These are phyloP conservation scores for Parietichytrium sp. DNA, from an alignment of 108 stramenopile genomes.

Conservation along the genomic window DNA sequence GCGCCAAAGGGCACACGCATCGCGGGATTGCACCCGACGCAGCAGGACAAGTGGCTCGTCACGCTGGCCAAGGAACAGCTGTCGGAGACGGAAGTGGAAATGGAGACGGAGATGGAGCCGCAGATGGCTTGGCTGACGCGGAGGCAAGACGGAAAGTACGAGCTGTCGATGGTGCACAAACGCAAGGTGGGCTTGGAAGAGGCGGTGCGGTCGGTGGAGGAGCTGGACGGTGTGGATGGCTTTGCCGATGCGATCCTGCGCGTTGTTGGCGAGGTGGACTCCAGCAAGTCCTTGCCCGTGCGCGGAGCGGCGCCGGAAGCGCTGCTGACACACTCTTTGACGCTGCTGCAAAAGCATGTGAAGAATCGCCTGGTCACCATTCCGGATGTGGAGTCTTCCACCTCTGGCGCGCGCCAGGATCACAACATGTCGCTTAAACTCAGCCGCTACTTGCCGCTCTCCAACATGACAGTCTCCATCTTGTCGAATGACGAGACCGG, in stretches of 20 bases:
- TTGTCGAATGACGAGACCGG: not conserved
- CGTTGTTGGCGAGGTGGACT: not conserved
- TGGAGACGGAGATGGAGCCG: not conserved
- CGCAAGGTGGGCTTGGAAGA: not conserved
- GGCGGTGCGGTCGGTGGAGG: not conserved
- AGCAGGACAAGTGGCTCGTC: not conserved
- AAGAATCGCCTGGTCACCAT: not conserved
- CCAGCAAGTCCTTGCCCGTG: not conserved
- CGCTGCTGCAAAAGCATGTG: not conserved
- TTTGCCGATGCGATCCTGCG: not conserved
- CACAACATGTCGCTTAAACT: not conserved
- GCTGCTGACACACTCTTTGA: not conserved
- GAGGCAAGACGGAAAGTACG: not conserved
- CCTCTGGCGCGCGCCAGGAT: not conserved
- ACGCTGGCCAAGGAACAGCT: too few species aligned
- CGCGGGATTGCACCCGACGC: not conserved
- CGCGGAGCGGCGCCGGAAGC: not conserved
- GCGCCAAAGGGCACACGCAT: not conserved
- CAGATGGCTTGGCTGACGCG: too few species aligned
- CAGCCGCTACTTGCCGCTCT: too few species aligned
- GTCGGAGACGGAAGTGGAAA: not conserved
- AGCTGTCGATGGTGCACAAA: not conserved
- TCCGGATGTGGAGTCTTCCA: not conserved
- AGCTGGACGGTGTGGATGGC: slow-evolving; percentile 7
- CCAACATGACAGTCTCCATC: not conserved